phyloP scores from a whole-genome alignment of 345 rosid species.

The Isatis tinctoria region DNA sequence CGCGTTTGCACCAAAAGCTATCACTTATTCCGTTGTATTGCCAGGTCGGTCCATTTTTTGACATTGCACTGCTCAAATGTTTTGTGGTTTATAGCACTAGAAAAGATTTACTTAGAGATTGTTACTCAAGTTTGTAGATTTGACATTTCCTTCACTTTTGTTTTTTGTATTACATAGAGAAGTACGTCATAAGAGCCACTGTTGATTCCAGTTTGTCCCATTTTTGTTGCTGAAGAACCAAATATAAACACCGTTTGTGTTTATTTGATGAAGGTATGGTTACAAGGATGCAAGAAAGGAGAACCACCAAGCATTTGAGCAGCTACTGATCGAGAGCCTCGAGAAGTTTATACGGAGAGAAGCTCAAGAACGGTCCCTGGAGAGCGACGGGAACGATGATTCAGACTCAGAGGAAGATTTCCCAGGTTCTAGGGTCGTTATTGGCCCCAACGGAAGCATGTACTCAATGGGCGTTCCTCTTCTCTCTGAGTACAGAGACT shows the following conservation, averaged over 20 bases:
- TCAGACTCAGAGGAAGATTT: slow-evolving; percentile 59
- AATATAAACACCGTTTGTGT: neutral
- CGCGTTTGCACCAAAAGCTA: slow-evolving; percentile 83
- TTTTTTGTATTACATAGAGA: neutral
- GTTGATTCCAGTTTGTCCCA: neutral
- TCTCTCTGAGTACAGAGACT: slow-evolving; percentile 55
- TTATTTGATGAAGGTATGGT: slow-evolving; percentile 63
- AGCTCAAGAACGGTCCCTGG: slow-evolving; percentile 85
- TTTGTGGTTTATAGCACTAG: neutral
- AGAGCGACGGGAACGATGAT: slow-evolving; percentile 81
- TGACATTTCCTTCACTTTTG: neutral
- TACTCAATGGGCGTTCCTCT: slow-evolving; percentile 85
- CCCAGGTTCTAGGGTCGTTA: slow-evolving; percentile 53
- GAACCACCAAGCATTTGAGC: slow-evolving; percentile 93
- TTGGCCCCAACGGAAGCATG: slow-evolving; percentile 89
- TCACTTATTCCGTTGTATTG: slow-evolving; percentile 97
- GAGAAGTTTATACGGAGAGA: slow-evolving; percentile 96
- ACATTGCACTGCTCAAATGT: neutral
- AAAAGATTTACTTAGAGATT: neutral
- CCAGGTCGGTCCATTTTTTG: slow-evolving; percentile 51
- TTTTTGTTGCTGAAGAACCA: neutral
- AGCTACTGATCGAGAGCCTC: slow-evolving; percentile 93
- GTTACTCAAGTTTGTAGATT: neutral
- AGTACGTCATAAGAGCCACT: neutral
- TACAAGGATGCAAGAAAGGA: slow-evolving; percentile 95